These are phyloP conservation scores for Pseudonectria buxi DNA, from an alignment of 2,329 filamentous ascomycete species.

Conservation along the genomic window DNA sequence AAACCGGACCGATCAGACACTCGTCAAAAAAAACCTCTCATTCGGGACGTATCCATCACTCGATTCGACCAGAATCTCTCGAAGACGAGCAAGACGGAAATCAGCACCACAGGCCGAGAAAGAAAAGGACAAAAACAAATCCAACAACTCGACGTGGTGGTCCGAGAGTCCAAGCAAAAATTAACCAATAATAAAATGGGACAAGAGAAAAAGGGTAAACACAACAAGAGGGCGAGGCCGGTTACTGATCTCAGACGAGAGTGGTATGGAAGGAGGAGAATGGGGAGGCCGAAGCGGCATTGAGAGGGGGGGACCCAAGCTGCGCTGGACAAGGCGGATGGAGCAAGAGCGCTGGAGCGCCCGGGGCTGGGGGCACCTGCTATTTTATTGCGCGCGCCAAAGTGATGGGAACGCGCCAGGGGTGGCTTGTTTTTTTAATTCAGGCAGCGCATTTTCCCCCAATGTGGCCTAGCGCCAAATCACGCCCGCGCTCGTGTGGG, in stretches of 20 bases:
- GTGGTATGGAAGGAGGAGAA: too few species aligned
- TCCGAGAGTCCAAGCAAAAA: background rate
- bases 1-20: too few species aligned
- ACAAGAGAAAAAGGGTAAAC: constrained; percentile 6
- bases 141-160: background rate
- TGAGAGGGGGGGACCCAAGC: too few species aligned
- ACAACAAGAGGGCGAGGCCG: constrained; percentile 2
- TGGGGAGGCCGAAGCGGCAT: too few species aligned
- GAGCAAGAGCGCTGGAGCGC: background rate
- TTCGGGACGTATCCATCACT: too few species aligned
- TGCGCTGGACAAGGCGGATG: constrained; percentile 20
- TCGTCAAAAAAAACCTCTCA: too few species aligned
- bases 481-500: constrained; percentile 24
- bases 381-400: constrained; percentile 17
- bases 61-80: too few species aligned
- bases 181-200: constrained; percentile 7
- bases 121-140: background rate
- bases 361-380: constrained; percentile 7
- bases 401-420: constrained; percentile 14
- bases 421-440: constrained; percentile 23
- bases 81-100: too few species aligned
- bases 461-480: constrained; percentile 25
- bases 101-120: too few species aligned
- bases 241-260: background rate
- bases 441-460: constrained; percentile 25